A percentile compares a stretch with the other conserved stretches of the same genome.
These are phyloP conservation scores for Thielaviopsis euricoi DNA, from an alignment of 2,329 filamentous ascomycete genomes.

Conservation along the genomic window DNA sequence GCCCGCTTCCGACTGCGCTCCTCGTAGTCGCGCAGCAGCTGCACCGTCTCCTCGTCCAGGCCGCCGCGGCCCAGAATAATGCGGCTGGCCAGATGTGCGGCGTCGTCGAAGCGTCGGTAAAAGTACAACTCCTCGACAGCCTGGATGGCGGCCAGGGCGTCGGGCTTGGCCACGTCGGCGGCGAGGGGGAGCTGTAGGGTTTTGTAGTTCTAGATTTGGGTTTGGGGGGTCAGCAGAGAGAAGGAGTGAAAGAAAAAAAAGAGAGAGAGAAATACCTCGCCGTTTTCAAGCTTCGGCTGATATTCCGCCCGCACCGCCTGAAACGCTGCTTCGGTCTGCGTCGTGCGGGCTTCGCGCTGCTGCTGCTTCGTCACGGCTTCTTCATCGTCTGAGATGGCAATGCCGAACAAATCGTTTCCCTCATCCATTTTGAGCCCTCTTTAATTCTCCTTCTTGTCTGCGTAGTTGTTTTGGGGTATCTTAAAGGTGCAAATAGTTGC, in stretches of 20 bases:
- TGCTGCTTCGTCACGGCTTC: conserved; percentile 16
- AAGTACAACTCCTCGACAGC: conserved; percentile 43
- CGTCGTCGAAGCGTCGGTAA: conserved; percentile 30
- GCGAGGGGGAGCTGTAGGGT: conserved; percentile 26
- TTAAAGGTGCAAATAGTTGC: background rate
- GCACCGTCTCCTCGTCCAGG: conserved; percentile 28
- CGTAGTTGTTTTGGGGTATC: background rate
- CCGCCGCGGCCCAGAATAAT: conserved; percentile 18
- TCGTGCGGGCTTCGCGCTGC: conserved; percentile 19
- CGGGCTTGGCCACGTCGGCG: conserved; percentile 25
- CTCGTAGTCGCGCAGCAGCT: conserved; percentile 25
- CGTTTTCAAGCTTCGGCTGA: conserved; percentile 34
- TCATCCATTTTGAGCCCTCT: conserved; percentile 14
- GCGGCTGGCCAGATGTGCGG: conserved; percentile 23
- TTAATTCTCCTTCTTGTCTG: background rate
- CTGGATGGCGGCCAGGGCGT: conserved; percentile 34
- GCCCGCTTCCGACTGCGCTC: background rate
- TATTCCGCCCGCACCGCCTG: conserved; percentile 29
- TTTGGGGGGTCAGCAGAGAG: no score
- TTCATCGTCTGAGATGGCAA: conserved; percentile 20
- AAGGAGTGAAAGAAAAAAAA: no score
- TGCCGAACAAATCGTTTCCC: conserved; percentile 20
- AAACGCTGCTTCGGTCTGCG: conserved; percentile 34
- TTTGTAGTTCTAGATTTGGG: conserved; percentile 34
- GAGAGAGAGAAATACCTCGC: conserved; percentile 24